Base-by-base conservation (phyloP, 75 land plant species). In the Adiantum capillusveneris region DNA sequence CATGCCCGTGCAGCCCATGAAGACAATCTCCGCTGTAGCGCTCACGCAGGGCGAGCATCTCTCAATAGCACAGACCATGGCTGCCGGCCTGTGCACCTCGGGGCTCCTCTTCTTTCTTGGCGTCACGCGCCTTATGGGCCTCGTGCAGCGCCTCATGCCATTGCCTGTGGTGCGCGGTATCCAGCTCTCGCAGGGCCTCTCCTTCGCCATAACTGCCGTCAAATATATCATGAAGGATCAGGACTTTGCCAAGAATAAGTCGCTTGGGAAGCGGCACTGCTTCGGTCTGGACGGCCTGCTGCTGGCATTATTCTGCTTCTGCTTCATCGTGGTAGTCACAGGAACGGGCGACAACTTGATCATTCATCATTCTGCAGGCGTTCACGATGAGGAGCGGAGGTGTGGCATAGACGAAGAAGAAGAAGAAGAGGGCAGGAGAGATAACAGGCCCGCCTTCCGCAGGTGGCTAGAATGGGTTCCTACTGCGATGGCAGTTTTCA, bases 1-100 rank as follows among this genome's bases (percentile, higher is more conserved):
- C 0, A 89, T 89, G 95, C 90, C 90, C 0, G 95, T 89, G 31
- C 95, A 89, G 66, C 95, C 95, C 20, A 89, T 89, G 95, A 89
- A 89, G 53, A 72, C 90, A 39, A 89, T 89, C 46, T 86, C 90
- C 19, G 86, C 95, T 16, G 90, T 70, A 11, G 95, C 86, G 29
- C 73, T 82, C 46, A 3, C 36, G 26, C 37, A 34, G 37, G 37
- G 37, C 37, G 39, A 55, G 31, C 70, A 74, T 22, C 46, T 89
- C 57, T 67, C 67, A 58, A 48, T 89, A 6, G 81, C 86, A 17
- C 73, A 89, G 57, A 68, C 86, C 27, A 86, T 89, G 90, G 90
- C 95, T n/a, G 84, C 90, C 30, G 95, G 95, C 12, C 74, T 89
- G 22, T 59, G 58, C 58, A 81, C 87, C 2, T 65, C 73, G 0